Conservation (phyloP, 2,329 filamentous ascomycete genomes). For the Botrytis hyacinthi region DNA sequence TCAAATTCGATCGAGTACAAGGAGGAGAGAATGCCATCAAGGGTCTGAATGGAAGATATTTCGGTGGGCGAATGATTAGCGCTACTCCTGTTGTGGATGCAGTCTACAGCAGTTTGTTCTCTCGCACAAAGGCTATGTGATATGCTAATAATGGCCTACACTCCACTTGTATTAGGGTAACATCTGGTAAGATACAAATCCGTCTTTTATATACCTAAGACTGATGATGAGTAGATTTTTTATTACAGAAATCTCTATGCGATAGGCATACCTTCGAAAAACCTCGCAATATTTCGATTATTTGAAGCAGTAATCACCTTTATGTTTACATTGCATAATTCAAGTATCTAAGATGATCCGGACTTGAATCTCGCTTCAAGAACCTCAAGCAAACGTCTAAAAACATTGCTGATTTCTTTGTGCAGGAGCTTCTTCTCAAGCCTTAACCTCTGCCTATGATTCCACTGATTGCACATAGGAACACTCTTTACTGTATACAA, state of each 20-base stretch:
- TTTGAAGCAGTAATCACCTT: background rate
- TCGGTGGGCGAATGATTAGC: constrained; percentile 88
- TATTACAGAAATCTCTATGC: constrained; percentile 21
- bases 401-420: constrained; percentile 36
- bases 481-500: constrained; percentile 27
- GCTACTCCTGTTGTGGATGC: constrained; percentile 96
- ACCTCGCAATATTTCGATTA: background rate
- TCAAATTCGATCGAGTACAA: constrained; percentile 95
- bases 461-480: constrained; percentile 37
- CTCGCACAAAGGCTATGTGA: constrained; percentile 78
- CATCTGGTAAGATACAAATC: constrained; percentile 29
- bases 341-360: constrained; percentile 8
- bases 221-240: constrained; percentile 20
- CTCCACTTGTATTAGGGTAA: constrained; percentile 32
- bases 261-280: constrained; percentile 9
- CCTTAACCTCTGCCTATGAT: constrained; percentile 20
- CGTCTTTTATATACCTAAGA: background rate
- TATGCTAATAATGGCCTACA: constrained; percentile 40
- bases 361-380: constrained; percentile 6
- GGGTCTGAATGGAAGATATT: constrained; percentile 94
- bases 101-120: constrained; percentile 96
- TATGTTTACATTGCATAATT: background rate
- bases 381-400: constrained; percentile 22
- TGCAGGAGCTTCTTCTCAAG: constrained; percentile 30
- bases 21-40: constrained; percentile 97